phyloP scores from a whole-genome alignment of 129 eudicot species.

The Artemisia argyi region DNA sequence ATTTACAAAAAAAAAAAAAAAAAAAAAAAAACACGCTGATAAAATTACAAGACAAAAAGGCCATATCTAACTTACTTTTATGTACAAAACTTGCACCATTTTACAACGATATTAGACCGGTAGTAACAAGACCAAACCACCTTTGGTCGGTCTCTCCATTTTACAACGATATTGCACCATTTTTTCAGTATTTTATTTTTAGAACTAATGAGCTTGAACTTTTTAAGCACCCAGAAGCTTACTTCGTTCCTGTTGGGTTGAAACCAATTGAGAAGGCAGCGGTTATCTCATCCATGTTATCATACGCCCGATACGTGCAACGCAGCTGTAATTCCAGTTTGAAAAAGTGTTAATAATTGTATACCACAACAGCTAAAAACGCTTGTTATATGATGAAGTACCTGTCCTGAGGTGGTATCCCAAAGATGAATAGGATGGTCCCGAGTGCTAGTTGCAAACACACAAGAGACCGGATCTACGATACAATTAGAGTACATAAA shows the following conservation, averaged over 20 bases:
- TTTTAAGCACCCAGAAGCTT: slow-evolving; percentile 19
- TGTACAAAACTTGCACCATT: too few species aligned
- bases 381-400: slow-evolving; percentile 9
- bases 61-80: too few species aligned
- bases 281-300: slow-evolving; percentile 95
- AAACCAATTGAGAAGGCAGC: slow-evolving; percentile 92
- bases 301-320: slow-evolving; percentile 96
- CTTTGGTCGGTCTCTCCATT: too few species aligned
- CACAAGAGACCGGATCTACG: slow-evolving; percentile 80
- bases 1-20: too few species aligned
- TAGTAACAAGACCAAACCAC: too few species aligned
- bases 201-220: background rate
- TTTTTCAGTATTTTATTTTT: slow-evolving; percentile 1
- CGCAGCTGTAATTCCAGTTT: slow-evolving; percentile 64
- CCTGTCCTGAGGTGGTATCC: slow-evolving; percentile 95
- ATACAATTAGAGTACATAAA: slow-evolving; percentile 2
- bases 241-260: slow-evolving; percentile 86
- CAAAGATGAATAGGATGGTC: slow-evolving; percentile 98
- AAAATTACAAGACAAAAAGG: too few species aligned
- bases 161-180: too few species aligned
- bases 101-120: too few species aligned
- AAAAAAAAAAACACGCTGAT: too few species aligned
- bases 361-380: slow-evolving; percentile 3
- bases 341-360: slow-evolving; percentile 6
- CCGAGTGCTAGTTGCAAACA: slow-evolving; percentile 87